phyloP scores from a whole-genome alignment of 805 yeast genomes.

The Pichia manshurica region DNA sequence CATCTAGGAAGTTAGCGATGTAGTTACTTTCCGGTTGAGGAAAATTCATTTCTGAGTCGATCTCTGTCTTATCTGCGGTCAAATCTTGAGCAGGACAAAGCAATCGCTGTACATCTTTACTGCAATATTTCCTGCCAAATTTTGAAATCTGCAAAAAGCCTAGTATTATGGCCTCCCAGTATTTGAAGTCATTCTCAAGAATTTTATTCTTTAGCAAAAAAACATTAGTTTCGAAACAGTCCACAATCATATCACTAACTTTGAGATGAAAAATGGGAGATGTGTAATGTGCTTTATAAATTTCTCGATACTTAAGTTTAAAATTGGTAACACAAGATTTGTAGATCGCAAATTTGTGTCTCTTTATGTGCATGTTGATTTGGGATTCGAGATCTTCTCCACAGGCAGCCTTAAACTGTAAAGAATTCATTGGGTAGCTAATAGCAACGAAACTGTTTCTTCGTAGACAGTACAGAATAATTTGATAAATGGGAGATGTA shows the following conservation, averaged over 20 bases:
- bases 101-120: no score
- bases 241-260: background rate
- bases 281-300: background rate
- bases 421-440: no score
- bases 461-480: no score
- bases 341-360: slow-evolving; percentile 6
- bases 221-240: background rate
- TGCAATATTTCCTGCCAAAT: no score
- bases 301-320: background rate
- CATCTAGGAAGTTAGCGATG: background rate
- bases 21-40: background rate
- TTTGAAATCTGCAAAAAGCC: background rate
- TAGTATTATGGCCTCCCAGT: background rate
- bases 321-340: background rate
- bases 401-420: no score
- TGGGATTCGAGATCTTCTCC: no score
- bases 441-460: no score
- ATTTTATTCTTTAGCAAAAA: background rate
- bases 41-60: no score
- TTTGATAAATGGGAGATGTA: slow-evolving; percentile 4
- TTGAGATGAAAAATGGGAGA: background rate
- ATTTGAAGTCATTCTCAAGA: background rate
- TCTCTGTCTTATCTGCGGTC: no score
- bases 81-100: no score
- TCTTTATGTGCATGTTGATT: background rate